Evolutionary conservation across 306 rosid species (phyloP).

Genomic region (Medicago arabica): DNA sequence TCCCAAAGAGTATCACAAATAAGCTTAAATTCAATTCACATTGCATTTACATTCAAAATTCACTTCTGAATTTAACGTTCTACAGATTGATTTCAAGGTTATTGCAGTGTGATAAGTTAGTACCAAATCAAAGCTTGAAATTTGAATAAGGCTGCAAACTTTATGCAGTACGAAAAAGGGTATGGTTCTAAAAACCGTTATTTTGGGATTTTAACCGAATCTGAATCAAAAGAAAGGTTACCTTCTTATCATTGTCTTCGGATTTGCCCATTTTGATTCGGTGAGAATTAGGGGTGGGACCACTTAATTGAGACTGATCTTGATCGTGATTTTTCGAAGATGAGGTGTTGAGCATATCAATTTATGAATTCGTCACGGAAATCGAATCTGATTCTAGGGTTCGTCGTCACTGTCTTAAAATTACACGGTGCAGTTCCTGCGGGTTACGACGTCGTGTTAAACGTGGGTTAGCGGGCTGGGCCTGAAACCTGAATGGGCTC

Average conservation of each 20-base stretch:
- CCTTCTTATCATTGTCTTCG: conserved; percentile 74
- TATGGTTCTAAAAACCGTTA: conserved; percentile 4
- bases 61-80: conserved; percentile 7
- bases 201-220: conserved; percentile 37
- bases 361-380: conserved; percentile 36
- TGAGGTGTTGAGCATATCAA: conserved; percentile 53
- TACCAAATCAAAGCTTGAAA: conserved; percentile 22
- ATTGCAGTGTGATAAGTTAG: not conserved
- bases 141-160: conserved; percentile 43
- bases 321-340: conserved; percentile 53
- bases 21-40: not conserved
- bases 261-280: conserved; percentile 63
- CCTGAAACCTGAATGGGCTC: not conserved
- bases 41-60: conserved; percentile 25
- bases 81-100: conserved; percentile 6
- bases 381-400: conserved; percentile 52
- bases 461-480: not conserved
- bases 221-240: conserved; percentile 39
- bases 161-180: conserved; percentile 23
- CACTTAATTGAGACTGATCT: conserved; percentile 60
- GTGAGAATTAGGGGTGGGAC: conserved; percentile 52
- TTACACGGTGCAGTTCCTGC: conserved; percentile 2
- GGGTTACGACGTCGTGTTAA: conserved; percentile 42
- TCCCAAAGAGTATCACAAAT: not conserved
- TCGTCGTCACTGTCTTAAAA: conserved; percentile 37